A percentile compares a stretch with the other conserved stretches of the same genome.
These are phyloP conservation scores for Aegilops longissima DNA, from an alignment of 176 grass and related monocot species.

Conservation along the genomic window DNA sequence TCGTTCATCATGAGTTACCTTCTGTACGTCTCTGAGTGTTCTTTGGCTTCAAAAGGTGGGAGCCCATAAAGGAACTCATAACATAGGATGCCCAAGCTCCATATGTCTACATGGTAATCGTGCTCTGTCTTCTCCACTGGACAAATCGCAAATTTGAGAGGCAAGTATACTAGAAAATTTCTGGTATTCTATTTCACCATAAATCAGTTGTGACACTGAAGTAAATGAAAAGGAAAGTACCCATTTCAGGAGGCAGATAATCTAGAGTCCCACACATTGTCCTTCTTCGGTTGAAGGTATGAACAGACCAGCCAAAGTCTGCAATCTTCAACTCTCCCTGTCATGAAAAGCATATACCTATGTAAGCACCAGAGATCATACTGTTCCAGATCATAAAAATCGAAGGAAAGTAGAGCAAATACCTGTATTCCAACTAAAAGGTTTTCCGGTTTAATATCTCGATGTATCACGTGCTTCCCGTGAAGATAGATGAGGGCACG, in stretches of 20 bases:
- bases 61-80: slow-evolving; percentile 90
- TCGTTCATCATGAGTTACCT: slow-evolving; percentile 54
- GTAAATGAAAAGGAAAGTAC: slow-evolving; percentile 45
- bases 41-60: slow-evolving; percentile 96
- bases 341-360: slow-evolving; percentile 27
- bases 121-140: slow-evolving; percentile 89
- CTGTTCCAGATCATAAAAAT: not conserved
- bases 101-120: slow-evolving; percentile 89
- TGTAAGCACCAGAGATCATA: slow-evolving; percentile 1
- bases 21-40: slow-evolving; percentile 87
- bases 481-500: slow-evolving; percentile 86
- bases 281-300: slow-evolving; percentile 78
- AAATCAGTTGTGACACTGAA: not conserved
- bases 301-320: slow-evolving; percentile 97
- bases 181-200: not conserved
- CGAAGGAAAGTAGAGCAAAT: slow-evolving; percentile 11
- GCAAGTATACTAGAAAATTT: slow-evolving; percentile 4
- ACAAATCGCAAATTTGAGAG: slow-evolving; percentile 25
- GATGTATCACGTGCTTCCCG: slow-evolving; percentile 87
- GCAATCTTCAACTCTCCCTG: slow-evolving; percentile 96
- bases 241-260: slow-evolving; percentile 98
- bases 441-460: slow-evolving; percentile 98
- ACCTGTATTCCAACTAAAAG: slow-evolving; percentile 81
- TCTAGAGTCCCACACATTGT: slow-evolving; percentile 97
- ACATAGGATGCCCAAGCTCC: slow-evolving; percentile 93